A percentile compares a stretch with the other conserved stretches of the same genome.
Conservation (phyloP, 2,329 filamentous ascomycete species). For the Nothophaeocryptopus gaeumannii region DNA sequence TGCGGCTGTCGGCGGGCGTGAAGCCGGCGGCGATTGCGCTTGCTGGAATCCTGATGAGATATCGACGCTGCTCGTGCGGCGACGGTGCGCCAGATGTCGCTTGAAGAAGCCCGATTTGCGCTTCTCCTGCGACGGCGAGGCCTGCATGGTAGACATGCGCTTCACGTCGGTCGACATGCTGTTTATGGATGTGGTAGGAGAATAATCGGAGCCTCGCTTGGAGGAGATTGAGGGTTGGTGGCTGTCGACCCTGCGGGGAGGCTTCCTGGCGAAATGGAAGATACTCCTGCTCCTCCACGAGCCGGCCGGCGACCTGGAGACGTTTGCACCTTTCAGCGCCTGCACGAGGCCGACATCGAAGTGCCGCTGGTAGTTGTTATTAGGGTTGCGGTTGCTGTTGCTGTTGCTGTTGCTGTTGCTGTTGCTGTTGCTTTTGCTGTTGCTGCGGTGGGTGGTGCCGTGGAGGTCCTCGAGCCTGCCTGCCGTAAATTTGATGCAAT, state of each 20-base stretch:
- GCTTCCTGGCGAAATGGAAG: slow-evolving; percentile 12
- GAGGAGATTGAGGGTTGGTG: slow-evolving; percentile 14
- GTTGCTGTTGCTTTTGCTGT: slow-evolving; percentile 4
- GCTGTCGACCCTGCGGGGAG: slow-evolving; percentile 6
- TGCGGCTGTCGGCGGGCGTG: slow-evolving; percentile 11
- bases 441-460: neutral
- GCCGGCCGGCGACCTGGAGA: too few species aligned
- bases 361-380: neutral
- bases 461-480: slow-evolving; percentile 14
- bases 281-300: slow-evolving; percentile 1
- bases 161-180: slow-evolving; percentile 20
- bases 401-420: slow-evolving; percentile 1
- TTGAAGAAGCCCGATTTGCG: slow-evolving; percentile 19
- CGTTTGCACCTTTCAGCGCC: too few species aligned
- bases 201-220: slow-evolving; percentile 8
- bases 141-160: slow-evolving; percentile 14
- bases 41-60: neutral
- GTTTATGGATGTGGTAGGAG: slow-evolving; percentile 10
- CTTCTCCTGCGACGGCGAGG: slow-evolving; percentile 21
- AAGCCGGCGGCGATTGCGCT: slow-evolving; percentile 4
- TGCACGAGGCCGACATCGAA: too few species aligned
- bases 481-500: slow-evolving; percentile 15
- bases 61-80: slow-evolving; percentile 1
- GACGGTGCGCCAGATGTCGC: slow-evolving; percentile 5
- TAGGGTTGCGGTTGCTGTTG: slow-evolving; percentile 4